phyloP scores from a whole-genome alignment of 2,329 filamentous ascomycete species.

The Pyrenophora tritici-repentis region DNA sequence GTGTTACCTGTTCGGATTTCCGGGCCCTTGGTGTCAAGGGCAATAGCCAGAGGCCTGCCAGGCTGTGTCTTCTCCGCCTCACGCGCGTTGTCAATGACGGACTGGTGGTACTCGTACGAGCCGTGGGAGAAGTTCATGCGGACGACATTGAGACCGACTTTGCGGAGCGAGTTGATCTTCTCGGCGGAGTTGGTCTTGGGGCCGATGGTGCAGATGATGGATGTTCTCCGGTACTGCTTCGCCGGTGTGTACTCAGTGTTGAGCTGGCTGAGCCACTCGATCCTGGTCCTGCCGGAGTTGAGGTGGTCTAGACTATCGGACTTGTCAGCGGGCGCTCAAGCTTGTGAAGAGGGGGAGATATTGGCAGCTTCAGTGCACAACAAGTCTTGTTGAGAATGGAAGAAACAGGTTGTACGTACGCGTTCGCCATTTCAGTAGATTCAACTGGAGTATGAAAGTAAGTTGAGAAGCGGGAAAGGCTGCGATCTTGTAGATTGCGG shows the following conservation, averaged over 20 bases:
- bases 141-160: slow-evolving; percentile 92
- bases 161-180: slow-evolving; percentile 93
- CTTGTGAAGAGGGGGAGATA: neutral
- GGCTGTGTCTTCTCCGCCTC: slow-evolving; percentile 76
- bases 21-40: slow-evolving; percentile 83
- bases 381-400: neutral
- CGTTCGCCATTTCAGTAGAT: slow-evolving; percentile 63
- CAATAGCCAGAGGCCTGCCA: slow-evolving; percentile 92
- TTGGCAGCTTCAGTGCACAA: neutral
- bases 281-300: slow-evolving; percentile 70
- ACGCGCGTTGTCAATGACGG: slow-evolving; percentile 94
- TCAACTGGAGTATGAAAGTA: slow-evolving; percentile 8
- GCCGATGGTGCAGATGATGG: slow-evolving; percentile 98
- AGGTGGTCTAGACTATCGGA: slow-evolving; percentile 69
- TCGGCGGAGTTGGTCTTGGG: slow-evolving; percentile 99
- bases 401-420: slow-evolving; percentile 55
- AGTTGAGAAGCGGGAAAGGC: slow-evolving; percentile 13
- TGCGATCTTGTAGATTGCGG: slow-evolving; percentile 12
- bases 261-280: slow-evolving; percentile 75
- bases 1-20: slow-evolving; percentile 86
- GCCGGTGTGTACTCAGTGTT: slow-evolving; percentile 87
- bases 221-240: slow-evolving; percentile 92
- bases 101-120: slow-evolving; percentile 95
- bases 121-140: slow-evolving; percentile 99
- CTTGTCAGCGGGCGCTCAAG: slow-evolving; percentile 14